phyloP scores from a whole-genome alignment of 2,329 filamentous ascomycete species.

The Zymoseptoria tritici region DNA sequence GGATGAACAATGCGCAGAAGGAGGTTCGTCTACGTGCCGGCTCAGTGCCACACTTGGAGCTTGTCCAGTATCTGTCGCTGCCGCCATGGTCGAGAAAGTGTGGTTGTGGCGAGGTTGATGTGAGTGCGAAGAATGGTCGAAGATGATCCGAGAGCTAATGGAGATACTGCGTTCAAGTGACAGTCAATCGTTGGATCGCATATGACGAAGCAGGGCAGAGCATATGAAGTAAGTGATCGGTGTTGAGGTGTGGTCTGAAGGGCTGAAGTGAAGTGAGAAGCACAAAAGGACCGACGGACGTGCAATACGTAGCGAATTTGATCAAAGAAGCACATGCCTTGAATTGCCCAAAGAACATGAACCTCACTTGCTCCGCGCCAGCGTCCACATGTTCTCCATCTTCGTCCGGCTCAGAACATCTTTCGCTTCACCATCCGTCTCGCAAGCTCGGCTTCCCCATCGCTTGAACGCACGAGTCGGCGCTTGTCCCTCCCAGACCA shows the following conservation, averaged over 20 bases:
- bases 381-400: constrained; percentile 91
- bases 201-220: not conserved
- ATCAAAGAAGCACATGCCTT: not conserved
- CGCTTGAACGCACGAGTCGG: constrained; percentile 74
- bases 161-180: not conserved
- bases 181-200: not conserved
- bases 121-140: not conserved
- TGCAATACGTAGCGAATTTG: not conserved
- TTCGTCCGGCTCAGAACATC: constrained; percentile 72
- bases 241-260: not conserved
- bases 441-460: constrained; percentile 85
- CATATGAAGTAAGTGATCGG: too few relatives aligned
- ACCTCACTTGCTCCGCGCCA: constrained; percentile 58
- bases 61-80: not conserved
- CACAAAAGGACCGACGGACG: not conserved
- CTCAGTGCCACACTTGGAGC: not conserved
- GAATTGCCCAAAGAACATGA: not conserved
- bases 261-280: not conserved
- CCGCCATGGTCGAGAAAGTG: not conserved
- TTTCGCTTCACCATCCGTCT: constrained; percentile 82
- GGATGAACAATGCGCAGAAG: too few relatives aligned
- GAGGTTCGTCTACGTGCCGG: not conserved
- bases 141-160: not conserved
- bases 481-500: constrained; percentile 88
- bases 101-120: not conserved